These are phyloP conservation scores for Neurospora sp. DNA, from an alignment of 495 filamentous ascomycete species.

Conservation along the genomic window DNA sequence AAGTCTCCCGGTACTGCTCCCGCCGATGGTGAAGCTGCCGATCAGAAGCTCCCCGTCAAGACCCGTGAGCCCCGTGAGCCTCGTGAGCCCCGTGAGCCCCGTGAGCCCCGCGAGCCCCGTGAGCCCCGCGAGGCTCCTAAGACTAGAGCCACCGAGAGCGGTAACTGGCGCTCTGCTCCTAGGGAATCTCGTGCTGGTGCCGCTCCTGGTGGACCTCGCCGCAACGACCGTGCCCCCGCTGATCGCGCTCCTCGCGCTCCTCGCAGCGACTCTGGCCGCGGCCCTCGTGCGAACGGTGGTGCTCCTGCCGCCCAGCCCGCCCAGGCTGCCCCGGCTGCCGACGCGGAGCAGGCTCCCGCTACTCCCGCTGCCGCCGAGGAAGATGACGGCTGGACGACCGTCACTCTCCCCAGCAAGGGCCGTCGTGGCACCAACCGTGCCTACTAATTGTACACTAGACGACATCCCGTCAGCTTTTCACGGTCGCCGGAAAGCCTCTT, in stretches of 20 bases:
- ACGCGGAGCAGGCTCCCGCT: slow-evolving; percentile 14
- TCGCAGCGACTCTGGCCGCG: no score
- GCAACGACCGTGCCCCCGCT: slow-evolving; percentile 34
- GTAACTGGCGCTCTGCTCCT: slow-evolving; percentile 41
- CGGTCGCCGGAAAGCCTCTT: slow-evolving; percentile 1
- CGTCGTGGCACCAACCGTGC: slow-evolving; percentile 30
- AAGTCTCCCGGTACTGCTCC: slow-evolving; percentile 12
- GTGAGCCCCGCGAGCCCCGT: slow-evolving; percentile 14
- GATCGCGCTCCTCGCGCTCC: slow-evolving; percentile 22
- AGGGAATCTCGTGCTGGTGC: slow-evolving; percentile 31
- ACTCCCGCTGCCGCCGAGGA: slow-evolving; percentile 39
- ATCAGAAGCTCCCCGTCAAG: slow-evolving; percentile 24
- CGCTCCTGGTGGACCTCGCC: slow-evolving; percentile 22
- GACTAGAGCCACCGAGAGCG: slow-evolving; percentile 37
- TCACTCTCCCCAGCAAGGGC: slow-evolving; percentile 40
- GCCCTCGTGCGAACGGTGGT: no score
- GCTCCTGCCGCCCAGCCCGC: no score
- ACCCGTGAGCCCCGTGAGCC: slow-evolving; percentile 12
- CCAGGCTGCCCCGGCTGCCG: no score
- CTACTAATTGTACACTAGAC: slow-evolving; percentile 14
- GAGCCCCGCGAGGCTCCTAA: slow-evolving; percentile 18
- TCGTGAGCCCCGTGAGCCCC: slow-evolving; percentile 17
- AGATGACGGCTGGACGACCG: slow-evolving; percentile 67
- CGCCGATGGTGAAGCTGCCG: slow-evolving; percentile 16
- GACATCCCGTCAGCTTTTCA: not conserved